Base-by-base conservation (phyloP, 31 red algal species). In the Odonthalia washingtoniensis region DNA sequence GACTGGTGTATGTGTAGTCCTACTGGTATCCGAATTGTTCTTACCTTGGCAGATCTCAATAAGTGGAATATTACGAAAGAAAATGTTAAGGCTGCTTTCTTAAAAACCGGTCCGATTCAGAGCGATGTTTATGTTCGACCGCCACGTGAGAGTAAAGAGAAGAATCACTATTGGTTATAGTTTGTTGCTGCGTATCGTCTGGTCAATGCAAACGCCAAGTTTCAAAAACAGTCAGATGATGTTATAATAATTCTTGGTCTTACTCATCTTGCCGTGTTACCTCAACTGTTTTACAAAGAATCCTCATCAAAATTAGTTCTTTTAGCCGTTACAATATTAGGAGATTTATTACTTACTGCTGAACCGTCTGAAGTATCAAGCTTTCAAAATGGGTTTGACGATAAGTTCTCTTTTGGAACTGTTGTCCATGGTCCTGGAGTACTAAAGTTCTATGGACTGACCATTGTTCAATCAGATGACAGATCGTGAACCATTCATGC, bases 41-140 rank as follows among this genome's bases (percentile, higher is more conserved):
- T 82, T 61, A 81, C 78, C 40, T 43, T 83, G 9, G 40, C 44
- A 31, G 30, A 42, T 5, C 36, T 87, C 26, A 32, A 46, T 36
- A 14, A 38, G 30, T 82, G 67, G 78, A 34, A 40, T 40, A 64
- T 82, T 46, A 31, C 46, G 0, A 87, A 74, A 40, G 60, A 43
- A 37, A 49, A 83, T 76, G 1, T 75, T 4, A 90, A 75, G 39
- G 0, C 21, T 4, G 78, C 87, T 16, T 82, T 83, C 53, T 62
- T 83, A 17, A 76, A 90, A 63, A 83, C 87, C 39, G 63, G 86
- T 32, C 24, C n/a, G 17, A 46, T 68, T 3, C 17, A 34, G 21
- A 38, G 77, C 57, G 79, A 90, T 41, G 1, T 90, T 67, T 81
- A 75, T 73, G 1, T 81, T n/a, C 27, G 26, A 49, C 45, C 0